phyloP scores from a whole-genome alignment of 106 monocot genomes.

The Dioscorea alata region DNA sequence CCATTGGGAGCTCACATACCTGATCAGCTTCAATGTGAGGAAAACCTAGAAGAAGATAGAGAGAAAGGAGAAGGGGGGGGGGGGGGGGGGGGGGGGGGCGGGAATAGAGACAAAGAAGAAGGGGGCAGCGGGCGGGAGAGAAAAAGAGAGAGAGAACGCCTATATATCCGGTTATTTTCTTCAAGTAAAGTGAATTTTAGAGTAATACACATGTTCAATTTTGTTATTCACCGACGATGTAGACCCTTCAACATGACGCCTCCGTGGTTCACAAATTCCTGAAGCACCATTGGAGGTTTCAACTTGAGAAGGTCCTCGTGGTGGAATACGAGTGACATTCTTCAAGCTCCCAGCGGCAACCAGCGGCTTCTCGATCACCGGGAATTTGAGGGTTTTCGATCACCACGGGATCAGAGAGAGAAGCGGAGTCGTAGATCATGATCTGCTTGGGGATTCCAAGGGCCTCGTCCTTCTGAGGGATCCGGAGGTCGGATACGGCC shows the following conservation, averaged over 20 bases:
- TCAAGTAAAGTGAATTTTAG: too few species aligned
- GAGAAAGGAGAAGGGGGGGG: too few species aligned
- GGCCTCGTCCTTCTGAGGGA: slow-evolving; percentile 14
- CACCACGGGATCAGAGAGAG: slow-evolving; percentile 23
- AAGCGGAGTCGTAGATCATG: slow-evolving; percentile 22
- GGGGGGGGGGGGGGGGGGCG: too few species aligned
- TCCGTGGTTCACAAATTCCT: slow-evolving; percentile 68
- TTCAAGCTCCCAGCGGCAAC: slow-evolving; percentile 47
- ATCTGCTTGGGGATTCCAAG: slow-evolving; percentile 53
- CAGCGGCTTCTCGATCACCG: slow-evolving; percentile 58
- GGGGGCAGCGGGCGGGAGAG: too few species aligned
- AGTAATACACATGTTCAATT: too few species aligned
- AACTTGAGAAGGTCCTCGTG: slow-evolving; percentile 27
- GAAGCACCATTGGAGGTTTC: slow-evolving; percentile 55
- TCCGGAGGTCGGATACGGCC: slow-evolving; percentile 37
- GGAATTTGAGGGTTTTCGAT: slow-evolving; percentile 31
- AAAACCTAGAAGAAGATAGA: too few species aligned
- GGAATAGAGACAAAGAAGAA: too few species aligned
- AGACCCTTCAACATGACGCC: slow-evolving; percentile 72
- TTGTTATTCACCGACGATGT: slow-evolving; percentile 65
- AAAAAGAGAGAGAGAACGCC: too few species aligned
- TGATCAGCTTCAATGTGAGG: too few species aligned
- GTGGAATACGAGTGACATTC: slow-evolving; percentile 49
- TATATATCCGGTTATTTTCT: too few species aligned
- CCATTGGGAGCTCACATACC: too few species aligned